phyloP scores from a whole-genome alignment of 306 rosid species.

The Pueraria montana region DNA sequence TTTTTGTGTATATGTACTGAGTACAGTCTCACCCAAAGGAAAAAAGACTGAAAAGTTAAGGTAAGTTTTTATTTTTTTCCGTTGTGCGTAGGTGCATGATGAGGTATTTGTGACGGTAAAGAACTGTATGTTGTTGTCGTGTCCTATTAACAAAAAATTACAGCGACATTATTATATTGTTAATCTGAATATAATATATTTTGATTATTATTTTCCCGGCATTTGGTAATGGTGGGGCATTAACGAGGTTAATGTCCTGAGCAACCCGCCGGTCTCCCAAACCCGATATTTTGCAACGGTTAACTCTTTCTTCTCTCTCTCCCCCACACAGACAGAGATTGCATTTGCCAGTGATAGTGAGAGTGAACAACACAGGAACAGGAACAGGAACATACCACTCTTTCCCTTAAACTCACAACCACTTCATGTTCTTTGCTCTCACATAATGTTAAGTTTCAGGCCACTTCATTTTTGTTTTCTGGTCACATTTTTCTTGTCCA shows the following conservation, averaged over 20 bases:
- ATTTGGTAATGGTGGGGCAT: constrained; percentile 55
- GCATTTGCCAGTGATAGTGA: not conserved
- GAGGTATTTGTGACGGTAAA: no score
- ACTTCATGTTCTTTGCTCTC: constrained; percentile 2
- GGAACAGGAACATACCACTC: not conserved
- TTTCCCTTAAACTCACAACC: not conserved
- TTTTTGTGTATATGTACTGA: not conserved
- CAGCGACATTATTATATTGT: not conserved
- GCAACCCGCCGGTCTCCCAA: not conserved
- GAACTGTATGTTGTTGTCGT: no score
- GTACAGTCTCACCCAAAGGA: not conserved
- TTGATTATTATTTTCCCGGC: constrained; percentile 40
- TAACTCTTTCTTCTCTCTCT: constrained; percentile 34
- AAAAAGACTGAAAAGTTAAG: not conserved
- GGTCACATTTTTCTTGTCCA: constrained; percentile 43
- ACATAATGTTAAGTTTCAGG: constrained; percentile 41
- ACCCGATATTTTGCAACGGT: constrained; percentile 38
- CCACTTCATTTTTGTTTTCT: constrained; percentile 46
- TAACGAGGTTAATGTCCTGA: constrained; percentile 43
- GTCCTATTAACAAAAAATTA: not conserved
- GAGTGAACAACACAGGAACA: constrained; percentile 30
- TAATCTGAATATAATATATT: not conserved
- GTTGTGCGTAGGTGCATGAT: no score
- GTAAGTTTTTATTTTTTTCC: no score
- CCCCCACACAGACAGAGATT: not conserved